A percentile compares a stretch with the other conserved stretches of the same genome.
Evolutionary conservation across 441 rosid genomes (phyloP).

Genomic region (Gossypium trilobum): DNA sequence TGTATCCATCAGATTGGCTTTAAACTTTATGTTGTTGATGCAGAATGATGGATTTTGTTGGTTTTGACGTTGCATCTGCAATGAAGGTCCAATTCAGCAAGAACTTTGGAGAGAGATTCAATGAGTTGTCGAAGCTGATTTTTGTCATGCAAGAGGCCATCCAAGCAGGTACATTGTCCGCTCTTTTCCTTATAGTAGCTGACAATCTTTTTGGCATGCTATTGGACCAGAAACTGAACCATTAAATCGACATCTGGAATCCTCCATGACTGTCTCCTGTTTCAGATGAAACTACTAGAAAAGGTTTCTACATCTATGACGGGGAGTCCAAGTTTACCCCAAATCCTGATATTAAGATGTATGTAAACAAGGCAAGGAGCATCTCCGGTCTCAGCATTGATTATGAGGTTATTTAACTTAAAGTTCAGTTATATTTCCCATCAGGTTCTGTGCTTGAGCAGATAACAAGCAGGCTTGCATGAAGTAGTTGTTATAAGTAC

Average conservation of each 20-base stretch:
- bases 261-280: neutral
- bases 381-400: neutral
- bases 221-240: neutral
- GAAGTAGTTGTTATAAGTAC: neutral
- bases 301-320: constrained; percentile 3
- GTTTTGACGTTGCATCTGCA: constrained; percentile 1
- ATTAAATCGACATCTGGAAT: neutral
- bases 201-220: neutral
- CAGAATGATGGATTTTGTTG: constrained; percentile 9
- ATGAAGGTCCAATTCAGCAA: neutral
- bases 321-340: neutral
- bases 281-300: constrained; percentile 1
- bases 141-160: neutral
- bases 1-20: neutral
- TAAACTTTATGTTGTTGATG: neutral
- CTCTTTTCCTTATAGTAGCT: neutral
- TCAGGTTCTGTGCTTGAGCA: neutral
- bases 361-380: constrained; percentile 4
- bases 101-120: neutral
- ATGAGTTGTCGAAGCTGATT: neutral
- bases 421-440: neutral
- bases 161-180: neutral
- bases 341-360: neutral
- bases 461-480: neutral
- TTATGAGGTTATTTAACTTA: constrained; percentile 2